Percentiles rank a stretch among this genome's conserved stretches.
Conservation (phyloP, 2,329 filamentous ascomycete genomes). For the Fusarium oxysporum region DNA sequence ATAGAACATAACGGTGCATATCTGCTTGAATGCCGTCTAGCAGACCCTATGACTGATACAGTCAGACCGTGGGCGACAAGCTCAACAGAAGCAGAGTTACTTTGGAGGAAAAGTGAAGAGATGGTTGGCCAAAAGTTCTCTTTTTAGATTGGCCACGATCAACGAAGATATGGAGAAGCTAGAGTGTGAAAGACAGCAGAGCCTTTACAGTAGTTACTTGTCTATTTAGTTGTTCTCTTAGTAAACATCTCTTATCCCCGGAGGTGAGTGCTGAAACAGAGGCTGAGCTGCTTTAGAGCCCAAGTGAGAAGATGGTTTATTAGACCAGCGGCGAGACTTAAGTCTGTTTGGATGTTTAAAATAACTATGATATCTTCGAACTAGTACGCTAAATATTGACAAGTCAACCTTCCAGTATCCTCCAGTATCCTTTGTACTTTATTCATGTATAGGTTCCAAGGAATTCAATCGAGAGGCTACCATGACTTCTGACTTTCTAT, state of each 20-base stretch:
- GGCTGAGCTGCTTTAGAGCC: background rate
- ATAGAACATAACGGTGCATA: slow-evolving; percentile 26
- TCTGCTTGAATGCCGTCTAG: slow-evolving; percentile 13
- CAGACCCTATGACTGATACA: slow-evolving; percentile 14
- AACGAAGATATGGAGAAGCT: too few species aligned
- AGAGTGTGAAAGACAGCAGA: too few species aligned
- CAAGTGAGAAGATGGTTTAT: slow-evolving; percentile 16
- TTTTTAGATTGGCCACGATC: background rate
- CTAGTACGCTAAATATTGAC: background rate
- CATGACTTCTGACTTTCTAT: background rate
- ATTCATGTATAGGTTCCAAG: background rate
- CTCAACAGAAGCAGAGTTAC: slow-evolving; percentile 7
- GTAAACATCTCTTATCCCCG: too few species aligned
- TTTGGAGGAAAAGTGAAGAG: slow-evolving; percentile 34
- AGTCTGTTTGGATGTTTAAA: rapidly evolving
- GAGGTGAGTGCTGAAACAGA: background rate
- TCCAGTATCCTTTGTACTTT: too few species aligned
- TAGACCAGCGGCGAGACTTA: background rate
- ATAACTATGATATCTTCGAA: background rate
- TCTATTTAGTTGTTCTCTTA: too few species aligned
- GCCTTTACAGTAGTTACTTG: too few species aligned
- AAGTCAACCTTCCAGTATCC: background rate
- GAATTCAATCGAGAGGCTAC: background rate
- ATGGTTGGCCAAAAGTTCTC: slow-evolving; percentile 23
- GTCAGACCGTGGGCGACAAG: slow-evolving; percentile 30